phyloP scores from a whole-genome alignment of 139 green algal species.

The Picochlorum sp. region DNA sequence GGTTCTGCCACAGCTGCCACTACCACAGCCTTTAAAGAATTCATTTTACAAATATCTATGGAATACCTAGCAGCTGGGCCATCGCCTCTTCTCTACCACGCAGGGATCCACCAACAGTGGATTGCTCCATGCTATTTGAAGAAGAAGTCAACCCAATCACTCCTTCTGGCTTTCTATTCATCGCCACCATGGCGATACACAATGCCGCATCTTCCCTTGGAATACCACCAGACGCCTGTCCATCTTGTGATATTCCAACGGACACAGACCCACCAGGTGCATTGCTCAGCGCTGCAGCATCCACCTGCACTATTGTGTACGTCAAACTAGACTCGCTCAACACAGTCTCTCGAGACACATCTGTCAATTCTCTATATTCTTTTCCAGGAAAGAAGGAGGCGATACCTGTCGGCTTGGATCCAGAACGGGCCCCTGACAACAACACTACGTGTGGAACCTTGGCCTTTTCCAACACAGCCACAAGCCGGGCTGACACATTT shows the following conservation, averaged over 20 bases:
- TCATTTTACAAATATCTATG: too few species aligned
- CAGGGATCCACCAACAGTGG: too few species aligned
- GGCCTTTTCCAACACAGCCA: slow-evolving; percentile 4
- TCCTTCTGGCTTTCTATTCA: too few species aligned
- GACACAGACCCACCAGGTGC: background rate
- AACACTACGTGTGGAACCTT: slow-evolving; percentile 22
- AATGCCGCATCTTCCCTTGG: slow-evolving; percentile 20
- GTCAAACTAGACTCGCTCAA: slow-evolving; percentile 13
- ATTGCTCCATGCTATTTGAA: too few species aligned
- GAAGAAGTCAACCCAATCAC: too few species aligned
- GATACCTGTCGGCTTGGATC: background rate
- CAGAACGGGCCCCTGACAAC: slow-evolving; percentile 8
- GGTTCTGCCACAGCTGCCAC: too few species aligned
- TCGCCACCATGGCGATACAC: slow-evolving; percentile 16
- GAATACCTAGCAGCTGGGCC: too few species aligned
- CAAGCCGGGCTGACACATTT: background rate
- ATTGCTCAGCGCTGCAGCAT: slow-evolving; percentile 1
- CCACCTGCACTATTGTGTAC: slow-evolving; percentile 19
- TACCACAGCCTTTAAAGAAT: too few species aligned
- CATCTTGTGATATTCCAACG: background rate
- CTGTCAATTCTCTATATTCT: slow-evolving; percentile 13
- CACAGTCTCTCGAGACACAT: slow-evolving; percentile 9
- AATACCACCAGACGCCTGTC: slow-evolving; percentile 4
- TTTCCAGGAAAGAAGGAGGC: slow-evolving; percentile 2
- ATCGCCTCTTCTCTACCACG: too few species aligned